phyloP scores from a whole-genome alignment of 371 early-diverging fungal genomes.

The Mortierella sp. region DNA sequence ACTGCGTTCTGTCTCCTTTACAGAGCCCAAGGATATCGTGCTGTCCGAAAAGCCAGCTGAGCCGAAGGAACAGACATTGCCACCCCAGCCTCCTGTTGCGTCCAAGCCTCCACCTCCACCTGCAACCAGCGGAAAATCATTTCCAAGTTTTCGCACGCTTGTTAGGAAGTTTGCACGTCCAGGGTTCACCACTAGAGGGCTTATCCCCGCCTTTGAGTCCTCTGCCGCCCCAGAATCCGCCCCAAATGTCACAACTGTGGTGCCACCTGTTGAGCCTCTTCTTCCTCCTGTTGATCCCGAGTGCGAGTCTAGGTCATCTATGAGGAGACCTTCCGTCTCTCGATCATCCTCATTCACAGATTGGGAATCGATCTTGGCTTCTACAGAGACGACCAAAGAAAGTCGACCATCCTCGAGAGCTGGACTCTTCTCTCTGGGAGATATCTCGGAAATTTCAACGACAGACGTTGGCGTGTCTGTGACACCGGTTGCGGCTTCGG shows the following conservation, averaged over 20 bases:
- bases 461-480: conserved; percentile 18
- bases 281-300: neutral
- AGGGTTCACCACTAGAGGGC: conserved; percentile 20
- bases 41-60: neutral
- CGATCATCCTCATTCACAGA: conserved; percentile 42
- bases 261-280: neutral
- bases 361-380: conserved; percentile 16
- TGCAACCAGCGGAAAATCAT: conserved; percentile 15
- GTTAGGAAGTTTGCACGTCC: conserved; percentile 27
- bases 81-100: neutral
- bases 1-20: conserved; percentile 40
- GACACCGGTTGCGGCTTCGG: conserved; percentile 8
- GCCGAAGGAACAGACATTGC: neutral
- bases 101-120: neutral
- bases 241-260: neutral
- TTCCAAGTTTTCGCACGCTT: conserved; percentile 34
- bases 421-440: conserved; percentile 20
- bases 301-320: neutral
- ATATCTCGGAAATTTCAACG: conserved; percentile 31
- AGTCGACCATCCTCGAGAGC: conserved; percentile 28
- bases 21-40: conserved; percentile 13
- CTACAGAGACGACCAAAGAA: conserved; percentile 31
- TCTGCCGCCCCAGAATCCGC: neutral
- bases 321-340: conserved; percentile 17
- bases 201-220: conserved; percentile 29